Evolutionary conservation across 805 yeast species (phyloP), one percentile per base, ranked within the genome.

Genomic region (Candida khao-thaluensis): DNA sequence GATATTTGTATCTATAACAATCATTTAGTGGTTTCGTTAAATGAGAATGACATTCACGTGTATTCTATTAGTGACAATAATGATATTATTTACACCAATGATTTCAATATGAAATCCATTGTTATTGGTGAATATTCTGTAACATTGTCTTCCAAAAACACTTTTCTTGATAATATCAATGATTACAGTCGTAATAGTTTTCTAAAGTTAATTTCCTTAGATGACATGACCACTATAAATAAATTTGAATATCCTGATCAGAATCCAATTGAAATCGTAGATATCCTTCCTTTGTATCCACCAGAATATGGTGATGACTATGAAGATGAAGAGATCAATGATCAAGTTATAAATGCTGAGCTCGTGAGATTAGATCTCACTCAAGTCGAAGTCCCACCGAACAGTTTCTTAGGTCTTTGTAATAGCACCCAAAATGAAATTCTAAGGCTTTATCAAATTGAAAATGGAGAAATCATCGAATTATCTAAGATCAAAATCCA

Each of bases 231-330:
- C 16, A 29, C 30, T 11, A 10, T 54, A 2, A 29, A 36, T 18
- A 41, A 28, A 9, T 41, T 37, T 7, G 37, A 44, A 7, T 48
- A 42, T 29, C 29, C 46, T 5, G 39, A 37, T 16, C 17, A 38
- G 7, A 29, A 32, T 1, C 45, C 45, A 6, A 32, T 43, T 3
- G 59, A 55, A 27, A 37, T 51, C 21, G 45, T 49, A 16, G 61
- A 56, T 41, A 36, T 59, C 7, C 38, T 51, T 30, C 30, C 28
- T 3, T 32, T 49, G 2, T 23, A 35, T 14, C 30, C 17, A 10
- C 30, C 36, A 11, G 22, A 17, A 9, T 10, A 2, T 14, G 34
- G 20, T 25, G 32, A 18, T 14, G 29, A 16, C n/a, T 11, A 23
- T n/a, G 37, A 31, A 30, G 16, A 17, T 33, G 33, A 27, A 9